Percentiles rank a stretch among this genome's conserved stretches.
phyloP scores from a whole-genome alignment of 163 green algal species.

The Prototheca cutis region DNA sequence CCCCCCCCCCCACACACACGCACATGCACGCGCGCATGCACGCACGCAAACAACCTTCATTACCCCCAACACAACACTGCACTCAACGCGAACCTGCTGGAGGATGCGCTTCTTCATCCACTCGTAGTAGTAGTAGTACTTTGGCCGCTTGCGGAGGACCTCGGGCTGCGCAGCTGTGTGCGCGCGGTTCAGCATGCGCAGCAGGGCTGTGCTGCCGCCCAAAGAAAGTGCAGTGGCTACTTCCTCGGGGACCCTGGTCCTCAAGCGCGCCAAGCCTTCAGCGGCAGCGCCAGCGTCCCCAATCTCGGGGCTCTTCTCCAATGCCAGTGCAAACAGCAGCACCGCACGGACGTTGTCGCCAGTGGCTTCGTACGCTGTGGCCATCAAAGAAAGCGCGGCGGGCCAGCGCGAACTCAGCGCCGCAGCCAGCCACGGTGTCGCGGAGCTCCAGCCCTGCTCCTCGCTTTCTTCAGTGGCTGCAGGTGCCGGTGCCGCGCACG shows the following conservation, averaged over 20 bases:
- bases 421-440: neutral
- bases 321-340: slow-evolving; percentile 9
- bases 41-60: neutral
- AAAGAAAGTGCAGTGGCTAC: too few relatives aligned
- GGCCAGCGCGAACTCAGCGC: slow-evolving; percentile 9
- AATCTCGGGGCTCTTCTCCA: too few relatives aligned
- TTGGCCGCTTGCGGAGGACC: slow-evolving; percentile 25
- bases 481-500: too few relatives aligned
- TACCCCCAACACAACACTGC: neutral
- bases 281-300: too few relatives aligned
- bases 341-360: slow-evolving; percentile 19
- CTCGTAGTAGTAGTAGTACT: slow-evolving; percentile 68
- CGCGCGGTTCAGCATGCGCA: slow-evolving; percentile 16
- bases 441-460: neutral
- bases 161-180: slow-evolving; percentile 16
- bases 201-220: slow-evolving; percentile 12
- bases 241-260: too few relatives aligned
- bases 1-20: too few relatives aligned
- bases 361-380: slow-evolving; percentile 7
- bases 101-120: slow-evolving; percentile 52
- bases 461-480: too few relatives aligned
- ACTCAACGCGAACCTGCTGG: neutral
- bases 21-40: neutral
- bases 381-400: slow-evolving; percentile 13
- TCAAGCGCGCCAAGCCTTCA: too few relatives aligned